Evolutionary conservation across 1,139 yeast species (phyloP).

Genomic region (Pichia terricola): DNA sequence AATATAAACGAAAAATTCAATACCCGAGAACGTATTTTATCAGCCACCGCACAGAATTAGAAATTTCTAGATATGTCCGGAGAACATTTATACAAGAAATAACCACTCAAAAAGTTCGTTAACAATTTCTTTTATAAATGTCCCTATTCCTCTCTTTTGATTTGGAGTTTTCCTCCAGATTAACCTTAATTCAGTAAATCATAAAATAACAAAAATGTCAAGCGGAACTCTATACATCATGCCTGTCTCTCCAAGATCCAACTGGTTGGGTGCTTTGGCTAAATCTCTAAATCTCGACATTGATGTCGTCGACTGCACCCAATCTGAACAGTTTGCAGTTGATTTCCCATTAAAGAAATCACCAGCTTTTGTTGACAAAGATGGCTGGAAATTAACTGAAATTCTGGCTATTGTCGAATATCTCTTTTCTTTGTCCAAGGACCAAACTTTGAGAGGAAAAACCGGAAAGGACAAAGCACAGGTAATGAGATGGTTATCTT

Average conservation of each 20-base stretch:
- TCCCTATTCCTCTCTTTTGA: no score
- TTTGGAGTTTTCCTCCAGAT: no score
- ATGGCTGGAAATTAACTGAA: conserved; percentile 22
- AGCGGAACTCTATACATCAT: conserved; percentile 13
- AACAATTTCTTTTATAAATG: no score
- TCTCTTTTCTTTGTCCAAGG: conserved; percentile 16
- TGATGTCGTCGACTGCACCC: conserved; percentile 22
- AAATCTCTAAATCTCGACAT: conserved; percentile 30
- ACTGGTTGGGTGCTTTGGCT: conserved; percentile 12
- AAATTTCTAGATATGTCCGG: no score
- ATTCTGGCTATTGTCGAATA: conserved; percentile 22
- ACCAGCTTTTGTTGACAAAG: conserved; percentile 25
- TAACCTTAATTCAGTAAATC: no score
- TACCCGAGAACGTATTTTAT: no score
- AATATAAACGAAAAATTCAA: no score
- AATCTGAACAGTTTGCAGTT: not conserved
- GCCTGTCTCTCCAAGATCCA: conserved; percentile 16
- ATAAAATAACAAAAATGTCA: conserved; percentile 9
- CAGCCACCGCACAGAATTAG: no score
- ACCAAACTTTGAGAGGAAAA: conserved; percentile 16
- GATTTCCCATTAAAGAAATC: conserved; percentile 23
- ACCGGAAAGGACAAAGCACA: conserved; percentile 21
- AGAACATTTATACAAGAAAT: no score
- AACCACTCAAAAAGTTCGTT: no score
- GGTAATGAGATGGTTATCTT: conserved; percentile 23